phyloP scores from a whole-genome alignment of 805 yeast genomes.

The Komagataella mondaviorum region DNA sequence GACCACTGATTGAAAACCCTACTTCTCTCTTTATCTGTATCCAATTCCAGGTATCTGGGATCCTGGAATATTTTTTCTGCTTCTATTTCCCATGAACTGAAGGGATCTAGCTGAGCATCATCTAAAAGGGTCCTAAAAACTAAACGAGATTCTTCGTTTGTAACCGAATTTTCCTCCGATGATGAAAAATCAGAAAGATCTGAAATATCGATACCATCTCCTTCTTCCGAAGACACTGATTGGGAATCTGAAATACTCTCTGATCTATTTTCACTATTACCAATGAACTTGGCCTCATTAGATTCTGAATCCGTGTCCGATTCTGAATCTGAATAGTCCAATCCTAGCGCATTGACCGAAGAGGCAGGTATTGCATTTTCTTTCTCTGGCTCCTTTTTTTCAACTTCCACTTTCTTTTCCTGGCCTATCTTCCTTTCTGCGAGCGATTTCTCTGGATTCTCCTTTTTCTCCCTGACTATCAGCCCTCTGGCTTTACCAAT shows the following conservation, averaged over 20 bases:
- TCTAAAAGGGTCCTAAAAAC: conserved; percentile 7
- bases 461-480: background rate
- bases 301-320: background rate
- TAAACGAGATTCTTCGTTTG: background rate
- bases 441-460: background rate
- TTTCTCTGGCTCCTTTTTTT: background rate
- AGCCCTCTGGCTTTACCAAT: conserved; percentile 5
- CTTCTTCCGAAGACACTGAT: conserved; percentile 1
- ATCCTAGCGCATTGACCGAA: background rate
- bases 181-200: background rate
- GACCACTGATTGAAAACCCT: conserved; percentile 1
- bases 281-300: background rate
- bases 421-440: conserved; percentile 3
- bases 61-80: conserved; percentile 7
- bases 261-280: background rate
- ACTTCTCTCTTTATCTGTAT: conserved; percentile 5
- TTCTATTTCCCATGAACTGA: conserved; percentile 12
- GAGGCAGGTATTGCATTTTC: background rate
- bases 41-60: conserved; percentile 12
- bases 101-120: conserved; percentile 7
- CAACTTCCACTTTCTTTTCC: conserved; percentile 3
- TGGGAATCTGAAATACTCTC: background rate
- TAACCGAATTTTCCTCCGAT: background rate
- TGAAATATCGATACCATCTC: background rate
- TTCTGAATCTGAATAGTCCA: background rate